Evolutionary conservation across 2,329 filamentous ascomycete species (phyloP).

Genomic region (Nemania serpens): DNA sequence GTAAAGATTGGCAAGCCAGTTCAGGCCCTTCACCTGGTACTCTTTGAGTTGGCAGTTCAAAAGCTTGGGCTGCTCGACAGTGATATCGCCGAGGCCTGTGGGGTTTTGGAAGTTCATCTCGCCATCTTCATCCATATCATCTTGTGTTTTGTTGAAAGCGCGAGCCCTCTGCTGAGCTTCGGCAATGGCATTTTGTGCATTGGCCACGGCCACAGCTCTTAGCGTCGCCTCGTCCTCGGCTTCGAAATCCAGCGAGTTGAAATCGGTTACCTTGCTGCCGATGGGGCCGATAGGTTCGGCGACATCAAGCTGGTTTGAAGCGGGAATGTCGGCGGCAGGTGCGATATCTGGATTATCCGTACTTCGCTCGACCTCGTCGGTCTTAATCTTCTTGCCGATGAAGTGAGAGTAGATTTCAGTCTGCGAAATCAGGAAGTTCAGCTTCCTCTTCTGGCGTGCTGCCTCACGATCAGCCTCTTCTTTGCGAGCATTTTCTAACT

Average conservation of each 20-base stretch:
- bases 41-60: constrained; percentile 95
- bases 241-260: constrained; percentile 94
- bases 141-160: constrained; percentile 80
- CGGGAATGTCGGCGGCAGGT: constrained; percentile 53
- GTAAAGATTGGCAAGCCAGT: constrained; percentile 98
- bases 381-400: constrained; percentile 99
- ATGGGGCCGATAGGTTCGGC: constrained; percentile 59
- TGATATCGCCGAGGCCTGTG: constrained; percentile 89
- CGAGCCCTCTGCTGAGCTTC: constrained; percentile 92
- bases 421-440: constrained; percentile 99
- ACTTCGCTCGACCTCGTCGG: constrained; percentile 88
- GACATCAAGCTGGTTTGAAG: constrained; percentile 53
- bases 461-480: constrained; percentile 97
- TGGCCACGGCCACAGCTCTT: constrained; percentile 85
- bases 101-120: constrained; percentile 99
- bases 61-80: constrained; percentile 92
- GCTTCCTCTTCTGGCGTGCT: constrained; percentile 95
- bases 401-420: constrained; percentile 99
- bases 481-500: constrained; percentile 94
- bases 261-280: constrained; percentile 80
- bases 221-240: constrained; percentile 87
- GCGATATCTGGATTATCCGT: constrained; percentile 79
- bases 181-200: constrained; percentile 93
- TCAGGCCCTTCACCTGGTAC: constrained; percentile 98
- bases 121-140: constrained; percentile 82